These are phyloP conservation scores for Wickerhamiella vanderwaltii DNA, from an alignment of 805 yeast genomes.

Conservation along the genomic window DNA sequence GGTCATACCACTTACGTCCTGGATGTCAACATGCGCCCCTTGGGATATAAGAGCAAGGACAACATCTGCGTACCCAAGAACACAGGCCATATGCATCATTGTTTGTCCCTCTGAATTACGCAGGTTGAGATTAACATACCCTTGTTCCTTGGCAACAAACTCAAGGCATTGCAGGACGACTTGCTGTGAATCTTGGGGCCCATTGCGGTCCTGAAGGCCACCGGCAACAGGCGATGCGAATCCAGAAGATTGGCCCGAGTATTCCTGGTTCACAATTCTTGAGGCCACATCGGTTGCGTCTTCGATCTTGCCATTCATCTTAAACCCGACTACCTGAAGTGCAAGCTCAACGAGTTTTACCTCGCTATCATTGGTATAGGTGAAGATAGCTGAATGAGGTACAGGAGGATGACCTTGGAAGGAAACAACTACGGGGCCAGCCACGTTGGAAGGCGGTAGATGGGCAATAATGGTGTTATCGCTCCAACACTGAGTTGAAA, in stretches of 20 bases:
- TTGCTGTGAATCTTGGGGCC: constrained; percentile 18
- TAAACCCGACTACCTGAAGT: constrained; percentile 87
- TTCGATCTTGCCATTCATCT: constrained; percentile 91
- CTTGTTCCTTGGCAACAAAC: constrained; percentile 24
- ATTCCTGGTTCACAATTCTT: constrained; percentile 48
- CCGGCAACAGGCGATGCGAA: constrained; percentile 15
- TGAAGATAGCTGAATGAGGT: constrained; percentile 41
- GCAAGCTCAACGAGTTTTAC: constrained; percentile 90
- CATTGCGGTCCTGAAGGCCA: constrained; percentile 24
- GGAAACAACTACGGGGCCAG: constrained; percentile 89
- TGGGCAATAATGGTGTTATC: constrained; percentile 87
- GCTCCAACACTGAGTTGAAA: constrained; percentile 90
- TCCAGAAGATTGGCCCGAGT: constrained; percentile 20
- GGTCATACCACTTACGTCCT: constrained; percentile 71
- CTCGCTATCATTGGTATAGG: constrained; percentile 91
- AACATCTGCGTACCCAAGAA: constrained; percentile 57
- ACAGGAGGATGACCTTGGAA: constrained; percentile 40
- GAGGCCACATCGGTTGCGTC: constrained; percentile 91
- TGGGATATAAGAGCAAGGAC: constrained; percentile 50
- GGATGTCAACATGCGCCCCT: constrained; percentile 46
- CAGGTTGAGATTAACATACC: constrained; percentile 61
- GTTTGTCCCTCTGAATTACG: constrained; percentile 79
- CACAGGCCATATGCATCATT: constrained; percentile 71
- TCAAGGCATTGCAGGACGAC: constrained; percentile 22
- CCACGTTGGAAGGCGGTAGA: constrained; percentile 77